Evolutionary conservation across 805 yeast species (phyloP), one percentile per base, ranked within the genome.

Genomic region (Candida sanyiensis): DNA sequence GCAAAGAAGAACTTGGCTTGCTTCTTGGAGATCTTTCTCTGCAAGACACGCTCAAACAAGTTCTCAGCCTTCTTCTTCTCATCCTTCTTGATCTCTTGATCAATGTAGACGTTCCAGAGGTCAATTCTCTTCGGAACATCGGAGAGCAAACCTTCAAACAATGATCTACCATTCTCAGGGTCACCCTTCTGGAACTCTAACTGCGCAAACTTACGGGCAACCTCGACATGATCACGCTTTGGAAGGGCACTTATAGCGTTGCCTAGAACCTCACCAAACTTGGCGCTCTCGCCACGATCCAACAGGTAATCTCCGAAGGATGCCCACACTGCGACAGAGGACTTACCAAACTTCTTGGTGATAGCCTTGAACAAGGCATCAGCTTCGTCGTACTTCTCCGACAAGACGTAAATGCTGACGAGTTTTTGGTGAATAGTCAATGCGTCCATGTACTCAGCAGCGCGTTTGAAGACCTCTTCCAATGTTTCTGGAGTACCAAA

Each of bases 1-100:
- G 80, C 84, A 67, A 88, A 89, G 73, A 90, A 86, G 67, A 85
- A 87, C 63, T 86, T 88, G 51, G 96, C 96, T 64, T 88, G 96
- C 60, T 89, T 90, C 57, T 81, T 75, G 5, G 83, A 71, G 37
- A 90, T 60, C 62, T 85, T 86, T 47, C 60, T 66, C 23, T 69
- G 56, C 30, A 83, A 54, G 3, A 83, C 85, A 59, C 97, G 76
- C 60, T 89, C 96, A 51, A 88, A 89, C 44, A 90, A 67, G 15
- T 75, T 83, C 55, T 81, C 90, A 26, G 79, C 83, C 59, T 77
- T 80, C 49, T 66, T 65, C 61, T 79, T 80, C 37, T 78, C 82
- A 38, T 72, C 75, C 21, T 62, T 57, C 62, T 86, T 88, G 53
- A 86, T 80, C 61, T 90, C 97, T 61, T 86, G 95, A 61, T 90